Percentiles rank a stretch among this genome's conserved stretches.
Conservation (phyloP, 768 basidiomycete genomes). For the Tubosaeta sp. region DNA sequence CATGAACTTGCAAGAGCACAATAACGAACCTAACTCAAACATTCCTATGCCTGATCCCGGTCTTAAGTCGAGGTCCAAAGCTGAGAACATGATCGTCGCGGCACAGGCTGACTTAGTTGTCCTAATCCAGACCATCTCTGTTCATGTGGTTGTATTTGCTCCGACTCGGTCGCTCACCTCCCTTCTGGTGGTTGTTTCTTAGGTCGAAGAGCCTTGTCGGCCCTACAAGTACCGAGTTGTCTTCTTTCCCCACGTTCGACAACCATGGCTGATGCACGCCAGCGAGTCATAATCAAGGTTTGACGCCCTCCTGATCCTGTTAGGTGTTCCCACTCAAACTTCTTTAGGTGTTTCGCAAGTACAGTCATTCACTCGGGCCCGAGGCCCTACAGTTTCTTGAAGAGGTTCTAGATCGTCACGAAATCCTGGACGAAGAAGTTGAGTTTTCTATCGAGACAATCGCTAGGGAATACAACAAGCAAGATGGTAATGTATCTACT, state of each 20-base stretch:
- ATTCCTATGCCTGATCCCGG: constrained; percentile 74
- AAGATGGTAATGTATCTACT: constrained; percentile 57
- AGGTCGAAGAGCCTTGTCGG: background rate
- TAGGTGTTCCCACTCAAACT: background rate
- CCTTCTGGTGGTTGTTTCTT: background rate
- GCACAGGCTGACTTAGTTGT: background rate
- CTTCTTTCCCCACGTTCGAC: background rate
- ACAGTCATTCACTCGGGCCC: constrained; percentile 81
- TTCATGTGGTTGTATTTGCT: background rate
- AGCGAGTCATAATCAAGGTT: constrained; percentile 45
- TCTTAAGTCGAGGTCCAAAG: constrained; percentile 69
- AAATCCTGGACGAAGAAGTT: constrained; percentile 63
- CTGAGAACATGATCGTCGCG: constrained; percentile 49
- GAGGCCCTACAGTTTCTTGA: constrained; percentile 72
- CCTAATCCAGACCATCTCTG: constrained; percentile 10
- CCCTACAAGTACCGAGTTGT: background rate
- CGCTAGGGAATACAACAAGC: constrained; percentile 84
- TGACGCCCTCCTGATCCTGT: background rate
- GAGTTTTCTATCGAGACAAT: constrained; percentile 75
- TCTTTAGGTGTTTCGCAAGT: constrained; percentile 76
- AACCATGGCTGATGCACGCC: constrained; percentile 36
- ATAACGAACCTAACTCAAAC: constrained; percentile 63
- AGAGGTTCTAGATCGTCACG: constrained; percentile 63
- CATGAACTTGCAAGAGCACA: background rate
- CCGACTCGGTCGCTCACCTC: background rate